A percentile compares a stretch with the other conserved stretches of the same genome.
Conservation (phyloP, 352 stramenopile species). For the Globisporangium polare region DNA sequence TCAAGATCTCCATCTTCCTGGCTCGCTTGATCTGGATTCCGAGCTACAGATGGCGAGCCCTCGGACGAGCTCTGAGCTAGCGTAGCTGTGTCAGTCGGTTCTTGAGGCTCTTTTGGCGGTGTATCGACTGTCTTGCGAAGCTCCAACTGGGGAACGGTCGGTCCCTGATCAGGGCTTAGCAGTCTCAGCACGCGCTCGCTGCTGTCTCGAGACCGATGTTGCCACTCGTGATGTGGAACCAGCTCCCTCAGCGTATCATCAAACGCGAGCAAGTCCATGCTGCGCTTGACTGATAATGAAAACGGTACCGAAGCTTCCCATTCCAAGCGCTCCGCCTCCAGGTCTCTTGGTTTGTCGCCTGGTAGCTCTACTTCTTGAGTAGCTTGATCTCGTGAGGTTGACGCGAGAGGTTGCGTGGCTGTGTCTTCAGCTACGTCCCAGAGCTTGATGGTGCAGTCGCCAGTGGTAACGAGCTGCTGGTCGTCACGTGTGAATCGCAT, state of each 20-base stretch:
- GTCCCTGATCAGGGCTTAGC: conserved; percentile 11
- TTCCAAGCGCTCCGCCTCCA: conserved; percentile 16
- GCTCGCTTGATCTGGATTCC: background rate
- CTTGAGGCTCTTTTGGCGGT: background rate
- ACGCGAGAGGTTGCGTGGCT: background rate
- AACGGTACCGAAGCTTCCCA: conserved; percentile 40
- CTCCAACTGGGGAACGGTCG: background rate
- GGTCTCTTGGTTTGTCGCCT: background rate
- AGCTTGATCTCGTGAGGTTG: background rate
- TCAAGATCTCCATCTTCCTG: background rate
- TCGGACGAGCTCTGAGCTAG: background rate
- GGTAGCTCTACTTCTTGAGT: background rate
- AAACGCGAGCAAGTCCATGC: conserved; percentile 37
- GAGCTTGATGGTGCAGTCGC: conserved; percentile 40
- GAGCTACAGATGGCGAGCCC: background rate
- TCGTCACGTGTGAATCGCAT: conserved; percentile 36
- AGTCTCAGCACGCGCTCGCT: conserved; percentile 8
- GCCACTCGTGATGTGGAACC: conserved; percentile 46
- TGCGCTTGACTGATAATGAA: conserved; percentile 31
- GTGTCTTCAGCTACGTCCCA: conserved; percentile 28
- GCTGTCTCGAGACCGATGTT: conserved; percentile 10
- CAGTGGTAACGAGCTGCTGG: conserved; percentile 35
- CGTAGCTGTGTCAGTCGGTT: background rate
- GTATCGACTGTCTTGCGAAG: background rate
- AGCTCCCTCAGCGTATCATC: conserved; percentile 33